Base-by-base conservation (phyloP, 306 rosid species). In the Bauhinia variegata region DNA sequence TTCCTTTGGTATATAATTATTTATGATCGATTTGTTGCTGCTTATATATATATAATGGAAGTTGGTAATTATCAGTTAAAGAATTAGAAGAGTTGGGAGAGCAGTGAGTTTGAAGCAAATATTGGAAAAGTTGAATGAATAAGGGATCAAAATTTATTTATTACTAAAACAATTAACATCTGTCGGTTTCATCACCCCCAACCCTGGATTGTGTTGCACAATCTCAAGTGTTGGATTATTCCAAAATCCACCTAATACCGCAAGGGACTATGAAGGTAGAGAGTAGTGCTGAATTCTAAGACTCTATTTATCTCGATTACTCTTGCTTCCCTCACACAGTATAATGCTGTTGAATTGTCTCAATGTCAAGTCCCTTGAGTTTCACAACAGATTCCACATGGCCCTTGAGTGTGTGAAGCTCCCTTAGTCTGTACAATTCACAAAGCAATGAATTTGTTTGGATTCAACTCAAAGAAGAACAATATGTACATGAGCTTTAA, bases 311-410 rank as follows among this genome's bases (percentile, higher is more conserved):
- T 75, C 71, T 73, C 80, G 38, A 42, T 52, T 49, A 31, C 64
- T 38, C 28, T 4, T 39, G 58, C 18, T 11, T 39, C 51, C 30
- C 66, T 87, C 72, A 89, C 50, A 89, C 90, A 0, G 97, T 92
- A 84, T 92, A 92, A 79, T 89, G 95, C 12, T 89, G 97, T 38
- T 89, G 95, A 62, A 92, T 89, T 17, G 96, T 89, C 18, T 92
- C 95, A 11, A 92, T 92, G 61, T 89, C 97, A 55, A 92, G 87
- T 32, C 97, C 96, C 65, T 92, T 92, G 30, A 92, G 86, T 18
- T 92, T 92, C 47, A 92, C 96, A 15, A 92, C 96, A 2, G 97
- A 92, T 28, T 89, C 97, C 0, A 92, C 97, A 30, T 92, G 97
- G 4, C 97, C 96, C 67, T 89, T 92, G 4, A 92, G 82, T 19